A percentile compares a stretch with the other conserved stretches of the same genome.
Evolutionary conservation across 208 protist species (phyloP).

Genomic region (Leishmania gerbilli): DNA sequence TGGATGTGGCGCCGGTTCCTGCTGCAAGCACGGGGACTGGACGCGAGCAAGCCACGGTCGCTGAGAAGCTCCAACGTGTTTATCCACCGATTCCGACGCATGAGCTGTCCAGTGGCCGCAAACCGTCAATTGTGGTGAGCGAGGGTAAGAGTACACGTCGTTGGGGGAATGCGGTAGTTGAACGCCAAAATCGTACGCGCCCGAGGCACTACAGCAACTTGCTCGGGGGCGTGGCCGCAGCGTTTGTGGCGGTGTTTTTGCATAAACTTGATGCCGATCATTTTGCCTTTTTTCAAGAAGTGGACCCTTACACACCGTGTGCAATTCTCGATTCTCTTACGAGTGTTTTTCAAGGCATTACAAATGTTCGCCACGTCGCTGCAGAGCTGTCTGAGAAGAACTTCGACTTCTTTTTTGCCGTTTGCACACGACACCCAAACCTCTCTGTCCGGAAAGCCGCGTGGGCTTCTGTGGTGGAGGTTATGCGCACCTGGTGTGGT

Average conservation of each 20-base stretch:
- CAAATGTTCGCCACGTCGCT: slow-evolving; percentile 36
- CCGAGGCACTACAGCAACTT: slow-evolving; percentile 38
- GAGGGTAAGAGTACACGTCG: slow-evolving; percentile 67
- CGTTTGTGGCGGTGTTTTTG: slow-evolving; percentile 64
- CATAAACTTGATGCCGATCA: slow-evolving; percentile 52
- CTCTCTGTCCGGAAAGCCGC: slow-evolving; percentile 30
- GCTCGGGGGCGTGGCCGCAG: slow-evolving; percentile 42
- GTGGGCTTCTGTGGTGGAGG: slow-evolving; percentile 33
- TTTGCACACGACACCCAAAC: slow-evolving; percentile 32
- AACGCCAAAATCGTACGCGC: slow-evolving; percentile 18
- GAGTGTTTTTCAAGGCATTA: slow-evolving; percentile 39
- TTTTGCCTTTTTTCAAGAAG: slow-evolving; percentile 65
- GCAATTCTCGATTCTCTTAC: slow-evolving; percentile 44
- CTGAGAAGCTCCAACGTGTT: slow-evolving; percentile 32
- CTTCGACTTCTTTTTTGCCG: slow-evolving; percentile 38
- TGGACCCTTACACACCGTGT: slow-evolving; percentile 63
- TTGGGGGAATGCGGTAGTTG: slow-evolving; percentile 56
- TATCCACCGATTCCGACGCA: slow-evolving; percentile 70
- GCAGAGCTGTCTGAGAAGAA: slow-evolving; percentile 28
- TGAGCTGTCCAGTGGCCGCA: slow-evolving; percentile 6
- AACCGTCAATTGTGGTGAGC: slow-evolving; percentile 36
- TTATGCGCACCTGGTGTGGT: slow-evolving; percentile 48
- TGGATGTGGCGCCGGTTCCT: slow-evolving; percentile 14
- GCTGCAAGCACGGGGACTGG: background rate
- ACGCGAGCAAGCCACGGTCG: background rate